Conservation (phyloP, 345 rosid genomes). For the Chamaenerion angustifolium region DNA sequence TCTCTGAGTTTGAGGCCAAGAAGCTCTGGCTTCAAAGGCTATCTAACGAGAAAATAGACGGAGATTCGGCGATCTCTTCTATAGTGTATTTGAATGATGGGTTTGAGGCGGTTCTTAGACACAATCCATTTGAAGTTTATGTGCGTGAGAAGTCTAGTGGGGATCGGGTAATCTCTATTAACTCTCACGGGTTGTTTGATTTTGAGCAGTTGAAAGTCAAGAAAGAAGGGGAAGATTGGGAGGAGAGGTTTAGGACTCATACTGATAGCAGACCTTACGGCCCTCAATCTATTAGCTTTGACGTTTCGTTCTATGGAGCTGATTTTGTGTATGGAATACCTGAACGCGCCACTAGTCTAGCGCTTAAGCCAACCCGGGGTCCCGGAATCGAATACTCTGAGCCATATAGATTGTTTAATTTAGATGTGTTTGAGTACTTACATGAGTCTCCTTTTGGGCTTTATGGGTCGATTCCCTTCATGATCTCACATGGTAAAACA, state of each 20-base stretch:
- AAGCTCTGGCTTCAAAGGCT: constrained; percentile 66
- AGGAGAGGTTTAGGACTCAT: constrained; percentile 66
- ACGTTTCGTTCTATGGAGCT: constrained; percentile 76
- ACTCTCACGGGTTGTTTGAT: constrained; percentile 75
- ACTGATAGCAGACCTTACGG: constrained; percentile 81
- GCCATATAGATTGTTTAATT: constrained; percentile 77
- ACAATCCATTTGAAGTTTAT: constrained; percentile 74
- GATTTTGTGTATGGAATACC: constrained; percentile 86
- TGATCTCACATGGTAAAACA: constrained; percentile 74
- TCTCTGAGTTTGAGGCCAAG: constrained; percentile 43
- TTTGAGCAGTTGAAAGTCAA: constrained; percentile 73
- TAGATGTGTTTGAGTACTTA: constrained; percentile 81
- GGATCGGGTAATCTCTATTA: constrained; percentile 52
- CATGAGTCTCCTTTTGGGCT: constrained; percentile 92
- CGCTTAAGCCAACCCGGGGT: constrained; percentile 77
- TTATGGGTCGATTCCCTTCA: constrained; percentile 86
- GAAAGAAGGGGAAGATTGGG: constrained; percentile 73
- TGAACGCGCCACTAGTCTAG: constrained; percentile 81
- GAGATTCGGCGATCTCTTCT: constrained; percentile 40
- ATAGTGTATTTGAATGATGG: constrained; percentile 47
- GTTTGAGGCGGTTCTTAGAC: constrained; percentile 71
- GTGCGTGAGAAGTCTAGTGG: constrained; percentile 42
- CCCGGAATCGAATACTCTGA: constrained; percentile 81
- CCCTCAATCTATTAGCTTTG: constrained; percentile 89
- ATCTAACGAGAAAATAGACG: constrained; percentile 35